A percentile compares a stretch with the other conserved stretches of the same genome.
Evolutionary conservation across 75 land plant species (phyloP).

Genomic region (Chamaecyparis obtusa): DNA sequence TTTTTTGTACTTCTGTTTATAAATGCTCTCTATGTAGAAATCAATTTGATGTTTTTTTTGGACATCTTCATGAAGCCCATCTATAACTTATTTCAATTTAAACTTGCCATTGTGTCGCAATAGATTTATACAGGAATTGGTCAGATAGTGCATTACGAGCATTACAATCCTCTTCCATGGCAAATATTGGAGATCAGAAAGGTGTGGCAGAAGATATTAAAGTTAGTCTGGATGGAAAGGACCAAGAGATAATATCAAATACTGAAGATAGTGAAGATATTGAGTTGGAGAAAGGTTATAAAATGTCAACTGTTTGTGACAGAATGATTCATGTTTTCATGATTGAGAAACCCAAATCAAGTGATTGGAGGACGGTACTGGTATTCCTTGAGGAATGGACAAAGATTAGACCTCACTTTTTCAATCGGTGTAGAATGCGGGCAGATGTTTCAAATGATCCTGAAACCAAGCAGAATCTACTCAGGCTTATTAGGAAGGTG

Average conservation of each 20-base stretch:
- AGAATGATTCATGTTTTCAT: conserved; percentile 79
- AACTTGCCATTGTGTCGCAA: neutral
- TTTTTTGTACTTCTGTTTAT: neutral
- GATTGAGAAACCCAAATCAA: conserved; percentile 72
- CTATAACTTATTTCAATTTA: neutral
- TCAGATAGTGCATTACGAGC: neutral
- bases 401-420: conserved; percentile 72
- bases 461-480: conserved; percentile 51
- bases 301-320: conserved; percentile 79
- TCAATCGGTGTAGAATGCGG: conserved; percentile 47
- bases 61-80: neutral
- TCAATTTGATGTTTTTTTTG: neutral
- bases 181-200: neutral
- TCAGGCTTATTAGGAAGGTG: conserved; percentile 50
- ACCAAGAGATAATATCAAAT: neutral
- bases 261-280: neutral
- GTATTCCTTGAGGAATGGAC: conserved; percentile 86
- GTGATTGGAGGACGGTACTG: conserved; percentile 80
- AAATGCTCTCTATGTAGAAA: neutral
- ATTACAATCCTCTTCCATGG: neutral
- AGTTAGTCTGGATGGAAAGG: neutral
- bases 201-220: neutral
- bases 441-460: conserved; percentile 60
- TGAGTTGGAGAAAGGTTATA: conserved; percentile 6
- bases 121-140: neutral